Percentiles rank a stretch among this genome's conserved stretches.
phyloP scores from a whole-genome alignment of 2,329 filamentous ascomycete genomes.

The Colletotrichum sp. region DNA sequence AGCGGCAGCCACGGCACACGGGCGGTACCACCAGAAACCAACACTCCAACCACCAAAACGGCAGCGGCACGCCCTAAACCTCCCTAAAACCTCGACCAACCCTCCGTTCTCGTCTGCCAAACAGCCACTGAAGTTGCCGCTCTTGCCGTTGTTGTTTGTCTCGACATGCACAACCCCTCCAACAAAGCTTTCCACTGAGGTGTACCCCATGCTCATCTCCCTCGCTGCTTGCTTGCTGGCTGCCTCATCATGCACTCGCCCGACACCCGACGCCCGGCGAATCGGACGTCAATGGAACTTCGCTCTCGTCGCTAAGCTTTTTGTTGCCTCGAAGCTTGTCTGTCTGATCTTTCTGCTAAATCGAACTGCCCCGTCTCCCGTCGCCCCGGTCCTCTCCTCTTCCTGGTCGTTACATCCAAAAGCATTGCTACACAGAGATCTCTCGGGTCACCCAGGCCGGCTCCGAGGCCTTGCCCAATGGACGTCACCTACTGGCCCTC shows the following conservation, averaged over 20 bases:
- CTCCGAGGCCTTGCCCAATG: background rate
- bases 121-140: slow-evolving; percentile 3
- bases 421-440: background rate
- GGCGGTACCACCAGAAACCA: background rate
- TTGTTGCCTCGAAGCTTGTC: slow-evolving; percentile 21
- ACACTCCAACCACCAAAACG: background rate
- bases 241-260: background rate
- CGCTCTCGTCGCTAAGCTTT: slow-evolving; percentile 15
- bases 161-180: background rate
- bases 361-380: background rate
- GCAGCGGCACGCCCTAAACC: background rate
- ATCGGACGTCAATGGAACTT: background rate
- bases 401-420: background rate
- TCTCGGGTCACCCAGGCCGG: background rate
- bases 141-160: slow-evolving; percentile 7
- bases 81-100: background rate
- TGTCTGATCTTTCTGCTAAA: slow-evolving; percentile 17
- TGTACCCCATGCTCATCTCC: background rate
- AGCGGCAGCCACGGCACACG: background rate
- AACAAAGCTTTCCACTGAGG: background rate
- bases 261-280: background rate
- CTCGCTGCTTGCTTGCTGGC: background rate
- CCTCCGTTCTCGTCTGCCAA: slow-evolving; percentile 1
- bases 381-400: background rate
- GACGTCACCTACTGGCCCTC: background rate